Evolutionary conservation across 768 basidiomycete genomes (phyloP).

Genomic region (Lactarius vividus): DNA sequence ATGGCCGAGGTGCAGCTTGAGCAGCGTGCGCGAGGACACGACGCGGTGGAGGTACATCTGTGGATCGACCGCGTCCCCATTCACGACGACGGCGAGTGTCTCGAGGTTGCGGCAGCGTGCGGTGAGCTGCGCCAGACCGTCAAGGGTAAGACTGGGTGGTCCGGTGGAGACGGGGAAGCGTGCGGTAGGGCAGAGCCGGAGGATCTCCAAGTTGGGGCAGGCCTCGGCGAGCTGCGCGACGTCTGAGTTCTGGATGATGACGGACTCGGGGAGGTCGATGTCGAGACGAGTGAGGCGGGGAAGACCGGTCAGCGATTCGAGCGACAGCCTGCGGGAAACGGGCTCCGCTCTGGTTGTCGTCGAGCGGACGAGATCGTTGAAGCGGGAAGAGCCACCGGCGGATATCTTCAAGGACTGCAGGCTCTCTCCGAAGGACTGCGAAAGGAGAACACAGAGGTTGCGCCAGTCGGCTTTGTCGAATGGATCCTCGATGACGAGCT

Average conservation of each 20-base stretch:
- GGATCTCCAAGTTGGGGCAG: slow-evolving; percentile 66
- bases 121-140: slow-evolving; percentile 58
- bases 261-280: slow-evolving; percentile 75
- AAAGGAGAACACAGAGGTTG: slow-evolving; percentile 61
- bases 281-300: slow-evolving; percentile 60
- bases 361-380: slow-evolving; percentile 77
- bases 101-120: slow-evolving; percentile 58
- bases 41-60: slow-evolving; percentile 46
- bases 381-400: slow-evolving; percentile 71
- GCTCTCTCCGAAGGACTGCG: slow-evolving; percentile 57
- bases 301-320: slow-evolving; percentile 55
- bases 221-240: slow-evolving; percentile 54
- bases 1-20: slow-evolving; percentile 72
- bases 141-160: slow-evolving; percentile 58
- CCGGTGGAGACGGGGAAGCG: slow-evolving; percentile 55
- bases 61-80: slow-evolving; percentile 48
- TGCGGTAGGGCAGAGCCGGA: slow-evolving; percentile 65
- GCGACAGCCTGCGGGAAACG: slow-evolving; percentile 56
- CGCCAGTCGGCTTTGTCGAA: slow-evolving; percentile 74
- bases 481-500: slow-evolving; percentile 77
- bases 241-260: slow-evolving; percentile 61
- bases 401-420: slow-evolving; percentile 60
- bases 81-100: slow-evolving; percentile 62
- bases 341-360: slow-evolving; percentile 65
- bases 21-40: slow-evolving; percentile 61